phyloP scores from a whole-genome alignment of 2,329 filamentous ascomycete species.

The Botrytis cinerea region DNA sequence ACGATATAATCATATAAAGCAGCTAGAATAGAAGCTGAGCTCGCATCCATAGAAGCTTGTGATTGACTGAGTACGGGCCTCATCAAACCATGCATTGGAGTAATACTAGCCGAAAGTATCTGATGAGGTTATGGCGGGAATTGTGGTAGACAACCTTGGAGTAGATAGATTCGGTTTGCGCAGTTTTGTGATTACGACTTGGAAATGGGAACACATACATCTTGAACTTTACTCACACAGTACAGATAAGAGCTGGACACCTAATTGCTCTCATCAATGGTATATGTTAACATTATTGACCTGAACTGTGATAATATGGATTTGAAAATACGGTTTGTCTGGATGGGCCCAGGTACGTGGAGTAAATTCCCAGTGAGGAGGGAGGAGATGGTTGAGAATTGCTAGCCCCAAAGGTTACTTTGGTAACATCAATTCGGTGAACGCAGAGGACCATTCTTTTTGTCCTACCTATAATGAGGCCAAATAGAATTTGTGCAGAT shows the following conservation, averaged over 20 bases:
- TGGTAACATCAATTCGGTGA: neutral
- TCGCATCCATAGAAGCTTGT: neutral
- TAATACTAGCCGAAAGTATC: neutral
- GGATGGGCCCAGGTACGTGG: too few species aligned
- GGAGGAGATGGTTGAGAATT: neutral
- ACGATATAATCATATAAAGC: neutral
- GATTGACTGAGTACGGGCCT: neutral
- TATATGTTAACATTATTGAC: neutral
- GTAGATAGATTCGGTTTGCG: neutral
- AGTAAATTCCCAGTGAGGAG: neutral
- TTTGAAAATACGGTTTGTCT: neutral
- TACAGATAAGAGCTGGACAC: neutral
- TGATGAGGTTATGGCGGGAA: neutral
- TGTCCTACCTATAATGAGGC: neutral
- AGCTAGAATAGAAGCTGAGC: neutral
- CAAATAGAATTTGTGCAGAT: neutral
- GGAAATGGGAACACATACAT: neutral
- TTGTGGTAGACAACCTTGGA: neutral
- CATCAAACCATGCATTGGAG: neutral
- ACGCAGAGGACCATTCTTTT: neutral
- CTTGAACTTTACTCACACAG: neutral
- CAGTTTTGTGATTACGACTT: neutral
- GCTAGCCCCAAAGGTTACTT: neutral
- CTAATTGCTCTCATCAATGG: neutral
- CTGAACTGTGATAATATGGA: neutral